A percentile compares a stretch with the other conserved stretches of the same genome.
phyloP scores from a whole-genome alignment of 192 early-diverging fungal species.

The Linderina pennispora region DNA sequence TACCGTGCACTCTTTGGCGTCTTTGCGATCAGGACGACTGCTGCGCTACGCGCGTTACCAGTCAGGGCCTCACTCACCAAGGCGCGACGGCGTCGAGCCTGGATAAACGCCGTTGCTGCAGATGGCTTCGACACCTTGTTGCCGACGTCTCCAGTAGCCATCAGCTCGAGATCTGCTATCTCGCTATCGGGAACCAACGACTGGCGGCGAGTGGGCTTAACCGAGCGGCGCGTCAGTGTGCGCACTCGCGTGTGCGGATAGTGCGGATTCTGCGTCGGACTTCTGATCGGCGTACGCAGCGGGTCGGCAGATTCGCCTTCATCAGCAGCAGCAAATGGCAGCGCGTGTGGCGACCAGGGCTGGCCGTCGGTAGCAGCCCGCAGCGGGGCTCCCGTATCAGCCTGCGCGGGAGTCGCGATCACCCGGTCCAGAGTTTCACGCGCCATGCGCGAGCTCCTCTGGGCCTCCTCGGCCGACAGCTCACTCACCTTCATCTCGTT shows the following conservation, averaged over 20 bases:
- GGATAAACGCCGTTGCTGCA: conserved; percentile 15
- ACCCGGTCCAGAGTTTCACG: conserved; percentile 22
- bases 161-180: neutral
- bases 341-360: too few species aligned
- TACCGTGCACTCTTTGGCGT: neutral
- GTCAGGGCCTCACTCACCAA: conserved; percentile 28
- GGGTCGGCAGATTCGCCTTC: neutral
- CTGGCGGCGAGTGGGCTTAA: conserved; percentile 20
- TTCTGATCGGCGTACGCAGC: neutral
- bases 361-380: too few species aligned
- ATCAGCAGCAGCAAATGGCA: too few species aligned
- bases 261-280: conserved; percentile 3
- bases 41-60: conserved; percentile 10
- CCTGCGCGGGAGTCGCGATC: too few species aligned
- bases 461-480: too few species aligned
- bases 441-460: too few species aligned
- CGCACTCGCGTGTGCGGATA: conserved; percentile 36
- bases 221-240: conserved; percentile 28
- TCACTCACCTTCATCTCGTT: conserved; percentile 10
- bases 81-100: conserved; percentile 20
- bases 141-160: neutral
- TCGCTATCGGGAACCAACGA: conserved; percentile 20
- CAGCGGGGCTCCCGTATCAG: too few species aligned
- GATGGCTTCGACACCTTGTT: conserved; percentile 9
- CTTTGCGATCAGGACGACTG: conserved; percentile 14